Conservation (phyloP, 1,139 yeast species). For the Williopsis jadinii region DNA sequence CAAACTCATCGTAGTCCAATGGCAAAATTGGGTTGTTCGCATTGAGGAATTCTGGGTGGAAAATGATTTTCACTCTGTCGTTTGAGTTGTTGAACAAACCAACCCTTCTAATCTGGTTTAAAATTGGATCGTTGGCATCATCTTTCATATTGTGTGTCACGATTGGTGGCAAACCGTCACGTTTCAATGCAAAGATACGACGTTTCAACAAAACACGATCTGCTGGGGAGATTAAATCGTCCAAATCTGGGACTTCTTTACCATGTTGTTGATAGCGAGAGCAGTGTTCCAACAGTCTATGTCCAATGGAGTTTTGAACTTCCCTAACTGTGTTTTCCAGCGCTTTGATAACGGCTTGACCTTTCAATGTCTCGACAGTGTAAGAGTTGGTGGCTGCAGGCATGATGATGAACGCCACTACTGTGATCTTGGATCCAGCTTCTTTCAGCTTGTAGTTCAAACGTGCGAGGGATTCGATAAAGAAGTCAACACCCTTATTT, state of each 20-base stretch:
- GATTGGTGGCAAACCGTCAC: slow-evolving; percentile 89
- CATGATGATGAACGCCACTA: slow-evolving; percentile 98
- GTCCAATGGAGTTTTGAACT: slow-evolving; percentile 83
- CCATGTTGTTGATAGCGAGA: slow-evolving; percentile 68
- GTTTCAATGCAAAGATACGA: slow-evolving; percentile 86
- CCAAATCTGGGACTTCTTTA: slow-evolving; percentile 54
- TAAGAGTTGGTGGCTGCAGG: slow-evolving; percentile 93
- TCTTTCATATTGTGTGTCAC: slow-evolving; percentile 98
- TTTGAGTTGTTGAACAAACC: slow-evolving; percentile 83
- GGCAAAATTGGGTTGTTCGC: slow-evolving; percentile 93
- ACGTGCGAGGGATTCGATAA: slow-evolving; percentile 87
- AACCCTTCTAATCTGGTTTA: slow-evolving; percentile 88
- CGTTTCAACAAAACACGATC: slow-evolving; percentile 88
- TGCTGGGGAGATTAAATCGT: slow-evolving; percentile 78
- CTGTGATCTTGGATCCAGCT: slow-evolving; percentile 79
- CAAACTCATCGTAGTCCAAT: slow-evolving; percentile 94
- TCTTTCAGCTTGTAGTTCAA: slow-evolving; percentile 82
- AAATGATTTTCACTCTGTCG: slow-evolving; percentile 90
- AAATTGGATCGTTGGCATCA: slow-evolving; percentile 84
- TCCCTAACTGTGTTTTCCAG: slow-evolving; percentile 85
- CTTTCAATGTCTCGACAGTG: slow-evolving; percentile 92
- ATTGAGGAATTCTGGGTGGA: slow-evolving; percentile 96
- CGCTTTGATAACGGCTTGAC: slow-evolving; percentile 93
- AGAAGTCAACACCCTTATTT: slow-evolving; percentile 95
- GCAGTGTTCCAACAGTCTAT: slow-evolving; percentile 84